Conservation (phyloP, 2,329 filamentous ascomycete genomes). For the Penicillium polonicum region DNA sequence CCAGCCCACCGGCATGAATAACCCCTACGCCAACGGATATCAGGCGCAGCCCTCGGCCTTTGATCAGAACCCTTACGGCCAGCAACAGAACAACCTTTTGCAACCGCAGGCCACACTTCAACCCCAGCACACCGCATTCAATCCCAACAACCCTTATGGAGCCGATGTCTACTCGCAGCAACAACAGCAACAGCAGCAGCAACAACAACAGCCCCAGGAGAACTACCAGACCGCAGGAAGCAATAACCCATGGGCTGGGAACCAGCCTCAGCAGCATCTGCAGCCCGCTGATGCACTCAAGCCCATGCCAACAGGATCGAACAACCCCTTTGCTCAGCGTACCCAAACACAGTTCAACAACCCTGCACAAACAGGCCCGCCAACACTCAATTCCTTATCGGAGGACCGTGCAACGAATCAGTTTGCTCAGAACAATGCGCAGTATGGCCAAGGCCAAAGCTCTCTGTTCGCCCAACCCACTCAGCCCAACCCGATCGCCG, state of each 20-base stretch:
- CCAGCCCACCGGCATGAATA: constrained; percentile 65
- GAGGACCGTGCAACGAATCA: constrained; percentile 16
- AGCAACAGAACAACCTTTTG: constrained; percentile 44
- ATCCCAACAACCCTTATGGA: constrained; percentile 58
- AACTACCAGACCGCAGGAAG: constrained; percentile 70
- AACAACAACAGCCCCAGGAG: constrained; percentile 54
- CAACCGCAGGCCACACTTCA: constrained; percentile 55
- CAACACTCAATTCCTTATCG: constrained; percentile 47
- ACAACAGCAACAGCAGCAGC: constrained; percentile 32
- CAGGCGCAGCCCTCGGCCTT: constrained; percentile 65
- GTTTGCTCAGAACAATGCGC: constrained; percentile 7
- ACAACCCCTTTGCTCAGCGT: constrained; percentile 86
- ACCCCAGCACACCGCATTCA: constrained; percentile 60
- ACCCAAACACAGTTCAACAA: constrained; percentile 56
- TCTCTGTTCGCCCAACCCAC: constrained; percentile 41
- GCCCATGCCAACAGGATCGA: constrained; percentile 87
- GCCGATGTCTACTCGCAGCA: constrained; percentile 45
- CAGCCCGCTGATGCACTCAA: constrained; percentile 63
- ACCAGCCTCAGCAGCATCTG: constrained; percentile 53
- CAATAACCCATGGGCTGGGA: constrained; percentile 89
- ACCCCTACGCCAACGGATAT: constrained; percentile 70
- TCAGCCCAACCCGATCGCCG: constrained; percentile 39
- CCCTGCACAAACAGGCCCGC: constrained; percentile 48
- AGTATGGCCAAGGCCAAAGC: constrained; percentile 35
- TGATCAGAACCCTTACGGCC: constrained; percentile 55